Evolutionary conservation across 2,329 filamentous ascomycete species (phyloP), one percentile per base, ranked within the genome.

Genomic region (Fusarium zealandicum): DNA sequence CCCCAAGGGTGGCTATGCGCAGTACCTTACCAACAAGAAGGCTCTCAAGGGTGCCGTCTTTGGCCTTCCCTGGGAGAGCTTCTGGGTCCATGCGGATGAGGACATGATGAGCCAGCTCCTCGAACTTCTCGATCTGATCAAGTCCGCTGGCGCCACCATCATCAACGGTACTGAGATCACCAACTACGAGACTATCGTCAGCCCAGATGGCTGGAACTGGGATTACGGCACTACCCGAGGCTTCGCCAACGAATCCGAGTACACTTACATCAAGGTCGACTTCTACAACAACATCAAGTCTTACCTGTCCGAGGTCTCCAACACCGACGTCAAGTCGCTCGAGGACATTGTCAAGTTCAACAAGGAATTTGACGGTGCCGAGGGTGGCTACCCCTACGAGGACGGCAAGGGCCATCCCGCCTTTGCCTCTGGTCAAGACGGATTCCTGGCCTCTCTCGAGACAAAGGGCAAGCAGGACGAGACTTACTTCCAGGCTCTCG

Each of bases 181-280:
- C 17, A 76, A 84, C 68, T 82, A 84, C 64, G 71, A 86, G 65
- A 82, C 75, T 0, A 82, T 90, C 18, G 80, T 92, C 11, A 82
- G 81, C 27, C 86, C 84, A 0, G 70, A 82, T 41, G 86, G 87
- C n/a, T 92, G 88, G 88, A 78, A 92, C 70, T 92, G 89, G 82
- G 87, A 89, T 64, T 88, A 84, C 58, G 87, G 88, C 12, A 78
- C 62, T 6, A 80, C 76, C 1, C 81, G 86, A 4, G 86, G 86
- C 3, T 85, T 76, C 64, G 75, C 85, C n/a, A 90, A 91, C 55
- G 84, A 90, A 72, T 90, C 86, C 12, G 88, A 91, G 70, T 91
- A 87, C 72, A 89, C 85, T 0, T 84, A 88, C 41, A 79, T 92
- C 60, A 90, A 90, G 70, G 84, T 87, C 0, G 86, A 90, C 68